Evolutionary conservation across 805 yeast species (phyloP).

Genomic region (Kuraishia ogatae): DNA sequence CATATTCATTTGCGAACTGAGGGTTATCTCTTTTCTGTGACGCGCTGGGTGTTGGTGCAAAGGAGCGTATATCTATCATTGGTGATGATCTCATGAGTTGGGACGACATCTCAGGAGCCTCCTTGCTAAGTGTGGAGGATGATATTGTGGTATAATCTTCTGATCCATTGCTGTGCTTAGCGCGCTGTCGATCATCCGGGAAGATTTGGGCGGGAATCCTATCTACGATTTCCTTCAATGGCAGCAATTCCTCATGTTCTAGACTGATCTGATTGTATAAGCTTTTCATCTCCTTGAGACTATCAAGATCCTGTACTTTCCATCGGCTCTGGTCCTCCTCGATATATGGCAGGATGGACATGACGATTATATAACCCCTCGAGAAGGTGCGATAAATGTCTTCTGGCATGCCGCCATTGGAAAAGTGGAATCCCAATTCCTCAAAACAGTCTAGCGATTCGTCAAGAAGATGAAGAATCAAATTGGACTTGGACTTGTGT

Average conservation of each 20-base stretch:
- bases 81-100: neutral
- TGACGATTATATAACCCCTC: neutral
- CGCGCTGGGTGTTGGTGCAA: neutral
- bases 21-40: neutral
- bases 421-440: neutral
- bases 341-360: neutral
- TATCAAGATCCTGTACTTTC: neutral
- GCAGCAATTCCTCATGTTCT: neutral
- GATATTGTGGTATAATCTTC: neutral
- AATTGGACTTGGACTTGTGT: neutral
- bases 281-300: neutral
- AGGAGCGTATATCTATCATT: neutral
- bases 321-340: neutral
- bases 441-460: neutral
- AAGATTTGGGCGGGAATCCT: neutral
- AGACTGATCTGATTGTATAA: neutral
- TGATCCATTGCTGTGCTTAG: neutral
- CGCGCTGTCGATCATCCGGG: neutral
- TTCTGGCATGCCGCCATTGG: neutral
- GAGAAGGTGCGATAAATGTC: neutral
- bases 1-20: neutral
- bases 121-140: neutral
- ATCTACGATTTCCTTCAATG: neutral
- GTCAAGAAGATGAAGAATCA: neutral
- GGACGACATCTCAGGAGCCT: neutral